These are phyloP conservation scores for Mycena epipterygia DNA, from an alignment of 768 basidiomycete genomes.

Conservation along the genomic window DNA sequence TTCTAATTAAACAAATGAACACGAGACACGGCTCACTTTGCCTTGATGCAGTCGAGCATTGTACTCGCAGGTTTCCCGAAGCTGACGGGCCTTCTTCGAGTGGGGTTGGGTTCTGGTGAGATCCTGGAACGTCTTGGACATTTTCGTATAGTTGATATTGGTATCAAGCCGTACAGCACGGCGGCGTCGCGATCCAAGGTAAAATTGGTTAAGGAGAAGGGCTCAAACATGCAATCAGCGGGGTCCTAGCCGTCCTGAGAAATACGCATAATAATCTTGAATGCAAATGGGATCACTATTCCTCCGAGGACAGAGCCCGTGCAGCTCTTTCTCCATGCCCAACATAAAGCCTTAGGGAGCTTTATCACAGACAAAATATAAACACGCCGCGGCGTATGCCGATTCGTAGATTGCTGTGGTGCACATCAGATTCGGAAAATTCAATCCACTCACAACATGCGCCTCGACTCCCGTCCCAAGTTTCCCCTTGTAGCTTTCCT, in stretches of 20 bases:
- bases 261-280: too few relatives aligned
- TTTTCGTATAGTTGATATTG: constrained; percentile 92
- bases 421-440: not conserved
- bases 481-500: constrained; percentile 88
- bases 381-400: constrained; percentile 78
- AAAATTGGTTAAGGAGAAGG: constrained; percentile 78
- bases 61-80: constrained; percentile 28
- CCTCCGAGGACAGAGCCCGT: constrained; percentile 83
- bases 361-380: constrained; percentile 91
- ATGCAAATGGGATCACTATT: constrained; percentile 68
- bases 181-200: constrained; percentile 81
- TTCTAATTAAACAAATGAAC: constrained; percentile 57
- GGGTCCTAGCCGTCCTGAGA: too few relatives aligned
- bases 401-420: constrained; percentile 94
- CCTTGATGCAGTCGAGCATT: constrained; percentile 83
- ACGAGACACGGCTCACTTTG: constrained; percentile 55
- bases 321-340: constrained; percentile 94
- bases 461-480: constrained; percentile 93
- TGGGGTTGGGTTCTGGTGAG: constrained; percentile 80
- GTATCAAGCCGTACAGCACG: constrained; percentile 95
- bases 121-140: constrained; percentile 93
- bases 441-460: constrained; percentile 67
- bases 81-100: constrained; percentile 56
- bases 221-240: constrained; percentile 80
- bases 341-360: constrained; percentile 92